Base-by-base conservation (phyloP, 2,329 filamentous ascomycete species). In the Diaporthe humulicola region DNA sequence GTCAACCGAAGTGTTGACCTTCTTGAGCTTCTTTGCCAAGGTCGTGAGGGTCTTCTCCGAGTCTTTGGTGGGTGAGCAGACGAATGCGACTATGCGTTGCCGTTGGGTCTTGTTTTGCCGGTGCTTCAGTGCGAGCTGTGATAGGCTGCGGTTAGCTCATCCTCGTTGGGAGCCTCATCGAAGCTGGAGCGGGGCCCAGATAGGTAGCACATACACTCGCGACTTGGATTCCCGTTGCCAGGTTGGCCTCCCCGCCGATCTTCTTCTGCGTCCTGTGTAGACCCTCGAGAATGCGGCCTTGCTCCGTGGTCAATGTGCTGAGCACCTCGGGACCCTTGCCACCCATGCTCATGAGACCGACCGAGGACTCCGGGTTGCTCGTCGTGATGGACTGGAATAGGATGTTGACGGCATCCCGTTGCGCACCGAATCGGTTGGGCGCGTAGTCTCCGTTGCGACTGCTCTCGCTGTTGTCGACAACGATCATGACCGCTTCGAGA, bases 381-480 rank as follows among this genome's bases (percentile, higher is more conserved):
- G 95, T 93, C 79, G 96, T 98, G 85, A 99, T 98, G 82, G 94
- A 95, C 83, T 96, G 95, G 88, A 98, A 98, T 81, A 98, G 93
- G 81, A 98, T 93, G 85, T 94, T 97, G 81, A 98, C 95, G 73
- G 96, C 96, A 85, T 99, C 97, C 80, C 95, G 90, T 89, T 99
- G 97, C 80, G 97, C 95, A 86, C 98, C 95, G 90, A 96, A 99
- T 85, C 97, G 92, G 79, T 96, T 97, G 75, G 97, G 96, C 82
- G 94, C 94, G 84, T 89, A 90, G 85, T 99, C 97, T 83, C 97
- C 97, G 87, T 99, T 99, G 84, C 97, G 93, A 88, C 95, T 98
- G 88, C 94, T 96, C 88, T 99, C 97, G 88, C 96, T 98, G 90
- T 98, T 99, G 90, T 99, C 97, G 82, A 98, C 95, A 90, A 98